Percentiles rank a stretch among this genome's conserved stretches.
phyloP scores from a whole-genome alignment of 1,284 basidiomycete genomes.

The Ustilago curta region DNA sequence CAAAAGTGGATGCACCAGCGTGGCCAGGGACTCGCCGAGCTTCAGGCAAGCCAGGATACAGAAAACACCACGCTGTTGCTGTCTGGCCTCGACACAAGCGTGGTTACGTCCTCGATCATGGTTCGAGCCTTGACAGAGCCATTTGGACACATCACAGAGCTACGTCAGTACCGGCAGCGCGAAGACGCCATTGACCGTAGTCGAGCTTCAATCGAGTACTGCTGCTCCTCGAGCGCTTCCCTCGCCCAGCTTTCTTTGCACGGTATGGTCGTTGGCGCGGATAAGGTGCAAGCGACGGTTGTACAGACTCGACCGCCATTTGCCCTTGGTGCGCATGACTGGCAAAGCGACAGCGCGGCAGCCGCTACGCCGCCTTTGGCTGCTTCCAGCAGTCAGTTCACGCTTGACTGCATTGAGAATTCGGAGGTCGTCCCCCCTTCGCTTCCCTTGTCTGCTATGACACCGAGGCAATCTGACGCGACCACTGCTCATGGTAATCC shows the following conservation, averaged over 20 bases:
- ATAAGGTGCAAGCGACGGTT: constrained; percentile 12
- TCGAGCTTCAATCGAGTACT: constrained; percentile 17
- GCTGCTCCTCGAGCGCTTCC: constrained; percentile 33
- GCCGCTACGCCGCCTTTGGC: neutral
- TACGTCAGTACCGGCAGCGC: neutral
- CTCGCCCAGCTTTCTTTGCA: constrained; percentile 28
- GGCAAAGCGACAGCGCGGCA: neutral
- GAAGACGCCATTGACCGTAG: neutral
- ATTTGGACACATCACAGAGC: constrained; percentile 24
- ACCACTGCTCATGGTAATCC: neutral
- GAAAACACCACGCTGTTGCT: constrained; percentile 14
- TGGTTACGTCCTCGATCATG: constrained; percentile 22
- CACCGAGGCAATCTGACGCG: constrained; percentile 6
- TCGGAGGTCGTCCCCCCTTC: neutral
- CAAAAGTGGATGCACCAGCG: neutral
- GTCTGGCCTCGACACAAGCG: constrained; percentile 20
- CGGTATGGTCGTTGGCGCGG: constrained; percentile 21
- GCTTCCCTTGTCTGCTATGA: neutral
- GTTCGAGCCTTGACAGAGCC: constrained; percentile 37
- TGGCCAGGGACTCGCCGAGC: neutral
- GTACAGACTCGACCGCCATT: neutral
- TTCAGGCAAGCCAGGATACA: neutral
- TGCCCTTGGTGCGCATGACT: neutral
- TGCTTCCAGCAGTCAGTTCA: too few species aligned
- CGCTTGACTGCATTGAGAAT: too few species aligned